These are phyloP conservation scores for Yamadazyma mexicana DNA, from an alignment of 1,139 yeast species.

Conservation along the genomic window DNA sequence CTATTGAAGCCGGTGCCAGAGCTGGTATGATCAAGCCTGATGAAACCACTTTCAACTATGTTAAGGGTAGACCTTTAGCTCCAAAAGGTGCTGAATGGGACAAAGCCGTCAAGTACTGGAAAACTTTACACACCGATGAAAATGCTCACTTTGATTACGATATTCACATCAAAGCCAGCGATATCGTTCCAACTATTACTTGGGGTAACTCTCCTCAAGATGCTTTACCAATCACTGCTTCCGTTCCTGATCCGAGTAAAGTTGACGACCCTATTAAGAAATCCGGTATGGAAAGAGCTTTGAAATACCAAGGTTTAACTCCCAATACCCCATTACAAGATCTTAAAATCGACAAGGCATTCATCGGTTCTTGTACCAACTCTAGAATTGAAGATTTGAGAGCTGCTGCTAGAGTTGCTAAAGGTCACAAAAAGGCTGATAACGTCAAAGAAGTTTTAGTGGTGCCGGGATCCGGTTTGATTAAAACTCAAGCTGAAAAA, in stretches of 20 bases:
- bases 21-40: conserved; percentile 99
- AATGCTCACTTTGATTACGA: conserved; percentile 89
- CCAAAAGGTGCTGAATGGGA: conserved; percentile 95
- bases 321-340: conserved; percentile 80
- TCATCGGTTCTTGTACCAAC: conserved; percentile 97
- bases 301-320: conserved; percentile 84
- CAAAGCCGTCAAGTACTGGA: conserved; percentile 90
- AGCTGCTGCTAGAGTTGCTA: conserved; percentile 90
- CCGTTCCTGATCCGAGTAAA: conserved; percentile 84
- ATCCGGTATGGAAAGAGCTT: conserved; percentile 87
- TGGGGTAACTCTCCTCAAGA: conserved; percentile 99
- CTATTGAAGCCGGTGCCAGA: conserved; percentile 98
- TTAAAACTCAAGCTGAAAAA: conserved; percentile 86
- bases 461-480: conserved; percentile 97
- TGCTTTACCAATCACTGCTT: conserved; percentile 88
- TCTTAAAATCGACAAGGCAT: conserved; percentile 83
- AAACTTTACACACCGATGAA: conserved; percentile 78
- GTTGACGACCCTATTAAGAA: conserved; percentile 73
- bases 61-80: conserved; percentile 91
- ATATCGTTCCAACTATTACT: conserved; percentile 91
- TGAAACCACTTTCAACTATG: conserved; percentile 75
- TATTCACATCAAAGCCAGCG: conserved; percentile 76
- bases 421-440: conserved; percentile 85
- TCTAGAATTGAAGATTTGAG: conserved; percentile 96
- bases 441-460: conserved; percentile 81